These are phyloP conservation scores for Tremellales sp. DNA, from an alignment of 1,284 basidiomycete genomes.

Conservation along the genomic window DNA sequence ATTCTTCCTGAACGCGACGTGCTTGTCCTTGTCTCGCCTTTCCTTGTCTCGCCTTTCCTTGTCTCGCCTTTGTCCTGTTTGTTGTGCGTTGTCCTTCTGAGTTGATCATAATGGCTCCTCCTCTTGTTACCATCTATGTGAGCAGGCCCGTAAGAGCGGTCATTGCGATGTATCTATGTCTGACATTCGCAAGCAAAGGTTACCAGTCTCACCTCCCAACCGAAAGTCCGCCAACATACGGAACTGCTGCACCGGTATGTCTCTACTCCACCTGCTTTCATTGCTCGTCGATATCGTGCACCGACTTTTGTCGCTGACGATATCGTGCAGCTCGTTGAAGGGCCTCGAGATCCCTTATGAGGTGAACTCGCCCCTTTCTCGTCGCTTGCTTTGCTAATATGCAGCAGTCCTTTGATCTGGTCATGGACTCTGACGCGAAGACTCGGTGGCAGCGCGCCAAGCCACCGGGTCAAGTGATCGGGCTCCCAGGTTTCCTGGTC, in stretches of 20 bases:
- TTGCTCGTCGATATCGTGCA: not conserved
- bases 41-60: too few relatives aligned
- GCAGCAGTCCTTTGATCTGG: conserved; percentile 28
- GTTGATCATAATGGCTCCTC: conserved; percentile 28
- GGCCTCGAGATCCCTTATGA: conserved; percentile 45
- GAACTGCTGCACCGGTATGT: conserved; percentile 42
- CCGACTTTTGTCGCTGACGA: conserved; percentile 10
- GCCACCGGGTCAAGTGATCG: conserved; percentile 37
- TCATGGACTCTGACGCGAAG: conserved; percentile 44
- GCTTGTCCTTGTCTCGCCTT: too few relatives aligned
- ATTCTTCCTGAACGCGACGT: too few relatives aligned
- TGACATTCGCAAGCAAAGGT: conserved; percentile 21
- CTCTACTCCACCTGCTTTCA: not conserved
- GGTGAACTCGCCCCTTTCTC: conserved; percentile 19
- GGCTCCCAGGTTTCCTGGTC: conserved; percentile 45
- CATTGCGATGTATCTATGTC: not conserved
- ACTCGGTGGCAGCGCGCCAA: conserved; percentile 45
- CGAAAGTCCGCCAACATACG: conserved; percentile 41
- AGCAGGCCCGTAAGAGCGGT: conserved; percentile 2
- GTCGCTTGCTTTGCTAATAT: not conserved
- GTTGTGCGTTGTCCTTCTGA: too few relatives aligned
- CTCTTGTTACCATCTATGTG: conserved; percentile 37
- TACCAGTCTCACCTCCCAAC: conserved; percentile 41
- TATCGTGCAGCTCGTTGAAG: conserved; percentile 26
- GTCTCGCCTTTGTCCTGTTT: too few relatives aligned